Evolutionary conservation across 164 flowering plant genomes (phyloP).

Genomic region (Taxillus chinensis): DNA sequence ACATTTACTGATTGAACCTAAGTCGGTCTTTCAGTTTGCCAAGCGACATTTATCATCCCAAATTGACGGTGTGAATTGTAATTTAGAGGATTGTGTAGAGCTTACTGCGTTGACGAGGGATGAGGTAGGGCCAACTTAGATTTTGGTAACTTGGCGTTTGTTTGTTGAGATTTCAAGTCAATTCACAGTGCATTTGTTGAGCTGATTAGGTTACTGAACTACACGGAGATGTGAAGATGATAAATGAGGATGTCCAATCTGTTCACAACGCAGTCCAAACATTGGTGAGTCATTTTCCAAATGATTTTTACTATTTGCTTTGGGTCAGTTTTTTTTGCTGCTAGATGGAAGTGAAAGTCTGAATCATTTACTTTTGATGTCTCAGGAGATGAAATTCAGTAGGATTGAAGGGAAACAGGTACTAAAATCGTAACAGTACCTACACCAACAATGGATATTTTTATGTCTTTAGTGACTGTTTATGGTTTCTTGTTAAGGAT

Average conservation of each 20-base stretch:
- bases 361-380: slow-evolving; percentile 8
- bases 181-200: slow-evolving; percentile 2
- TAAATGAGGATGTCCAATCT: slow-evolving; percentile 31
- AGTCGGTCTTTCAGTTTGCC: slow-evolving; percentile 28
- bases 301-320: not conserved
- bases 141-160: not conserved
- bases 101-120: slow-evolving; percentile 38
- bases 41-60: slow-evolving; percentile 47
- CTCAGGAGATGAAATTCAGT: slow-evolving; percentile 53
- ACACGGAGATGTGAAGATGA: slow-evolving; percentile 23
- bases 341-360: slow-evolving; percentile 1
- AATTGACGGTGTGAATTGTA: slow-evolving; percentile 41
- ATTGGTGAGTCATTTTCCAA: slow-evolving; percentile 33
- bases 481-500: slow-evolving; percentile 21
- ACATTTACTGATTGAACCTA: too few species aligned
- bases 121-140: slow-evolving; percentile 32
- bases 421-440: not conserved
- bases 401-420: slow-evolving; percentile 75
- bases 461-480: not conserved
- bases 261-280: slow-evolving; percentile 43
- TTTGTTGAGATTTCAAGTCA: not conserved
- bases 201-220: slow-evolving; percentile 35
- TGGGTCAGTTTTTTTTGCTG: not conserved
- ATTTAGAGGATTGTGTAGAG: slow-evolving; percentile 38
- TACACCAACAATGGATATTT: too few species aligned